Percentiles rank a stretch among this genome's conserved stretches.
These are phyloP conservation scores for Hanseniaspora taiwanica DNA, from an alignment of 805 yeast genomes.

Conservation along the genomic window DNA sequence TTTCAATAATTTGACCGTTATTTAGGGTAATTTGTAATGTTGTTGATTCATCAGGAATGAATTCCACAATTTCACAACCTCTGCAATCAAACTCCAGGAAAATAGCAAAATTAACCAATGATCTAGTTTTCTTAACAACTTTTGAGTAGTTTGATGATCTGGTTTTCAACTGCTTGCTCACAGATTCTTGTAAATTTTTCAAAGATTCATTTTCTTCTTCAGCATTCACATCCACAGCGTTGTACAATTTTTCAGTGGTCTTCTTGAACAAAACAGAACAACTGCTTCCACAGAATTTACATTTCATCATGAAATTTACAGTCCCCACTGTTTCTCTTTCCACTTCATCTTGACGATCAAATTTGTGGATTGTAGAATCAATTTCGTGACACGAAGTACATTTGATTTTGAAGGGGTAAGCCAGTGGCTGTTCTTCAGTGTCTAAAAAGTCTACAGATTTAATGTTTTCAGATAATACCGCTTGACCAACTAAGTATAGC, in stretches of 20 bases:
- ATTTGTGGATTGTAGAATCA: conserved; percentile 43
- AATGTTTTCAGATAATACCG: conserved; percentile 31
- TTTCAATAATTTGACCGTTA: conserved; percentile 14
- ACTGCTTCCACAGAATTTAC: conserved; percentile 43
- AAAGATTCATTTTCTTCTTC: conserved; percentile 8
- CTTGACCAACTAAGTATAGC: conserved; percentile 18
- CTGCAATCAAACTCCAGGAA: conserved; percentile 70
- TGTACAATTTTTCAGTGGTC: conserved; percentile 17
- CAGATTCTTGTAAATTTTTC: background rate
- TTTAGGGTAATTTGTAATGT: conserved; percentile 14
- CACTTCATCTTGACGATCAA: conserved; percentile 58
- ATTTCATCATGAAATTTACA: conserved; percentile 69
- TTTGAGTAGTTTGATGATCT: conserved; percentile 7
- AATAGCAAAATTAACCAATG: conserved; percentile 12
- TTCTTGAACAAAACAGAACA: conserved; percentile 14
- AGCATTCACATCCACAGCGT: conserved; percentile 8
- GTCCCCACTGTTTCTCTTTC: conserved; percentile 58
- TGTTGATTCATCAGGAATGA: conserved; percentile 38
- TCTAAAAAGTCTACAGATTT: conserved; percentile 47
- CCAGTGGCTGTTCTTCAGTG: conserved; percentile 45
- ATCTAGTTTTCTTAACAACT: conserved; percentile 18
- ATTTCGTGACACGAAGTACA: conserved; percentile 72
- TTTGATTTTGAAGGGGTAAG: conserved; percentile 57
- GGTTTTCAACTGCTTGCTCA: background rate
- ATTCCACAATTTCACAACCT: conserved; percentile 63